A percentile compares a stretch with the other conserved stretches of the same genome.
Conservation (phyloP, 2,329 filamentous ascomycete genomes). For the Pseudogymnoascus verrucosus region DNA sequence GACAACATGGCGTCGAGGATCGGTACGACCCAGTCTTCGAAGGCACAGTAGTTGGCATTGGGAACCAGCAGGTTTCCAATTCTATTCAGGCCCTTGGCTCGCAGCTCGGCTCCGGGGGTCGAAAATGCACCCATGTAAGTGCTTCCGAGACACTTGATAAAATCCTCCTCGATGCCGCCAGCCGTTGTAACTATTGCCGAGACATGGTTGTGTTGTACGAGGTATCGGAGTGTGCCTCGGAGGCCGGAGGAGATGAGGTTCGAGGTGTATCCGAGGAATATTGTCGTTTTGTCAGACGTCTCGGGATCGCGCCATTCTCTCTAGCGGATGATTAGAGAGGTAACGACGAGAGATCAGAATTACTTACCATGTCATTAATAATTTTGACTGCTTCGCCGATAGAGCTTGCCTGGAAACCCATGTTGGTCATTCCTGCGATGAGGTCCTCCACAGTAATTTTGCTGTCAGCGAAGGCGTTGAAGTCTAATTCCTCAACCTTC, state of each 20-base stretch:
- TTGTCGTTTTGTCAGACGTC: constrained; percentile 72
- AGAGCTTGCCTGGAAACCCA: constrained; percentile 77
- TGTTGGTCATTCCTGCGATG: constrained; percentile 70
- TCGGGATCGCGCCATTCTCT: constrained; percentile 75
- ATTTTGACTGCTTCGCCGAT: constrained; percentile 83
- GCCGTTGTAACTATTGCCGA: constrained; percentile 92
- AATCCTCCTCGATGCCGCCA: constrained; percentile 91
- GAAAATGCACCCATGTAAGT: constrained; percentile 89
- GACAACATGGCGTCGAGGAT: constrained; percentile 91
- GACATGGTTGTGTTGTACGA: constrained; percentile 87
- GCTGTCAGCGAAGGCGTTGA: constrained; percentile 67
- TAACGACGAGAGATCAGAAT: not conserved
- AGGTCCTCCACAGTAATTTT: constrained; percentile 82
- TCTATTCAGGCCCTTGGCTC: constrained; percentile 81
- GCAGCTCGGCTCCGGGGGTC: constrained; percentile 66
- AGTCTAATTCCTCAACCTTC: constrained; percentile 85
- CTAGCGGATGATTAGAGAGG: constrained; percentile 34
- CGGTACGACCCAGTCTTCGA: constrained; percentile 95
- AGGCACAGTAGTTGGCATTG: constrained; percentile 94
- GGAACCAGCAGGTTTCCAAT: constrained; percentile 95
- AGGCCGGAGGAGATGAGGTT: constrained; percentile 96
- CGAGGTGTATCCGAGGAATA: constrained; percentile 95
- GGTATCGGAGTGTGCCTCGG: constrained; percentile 81
- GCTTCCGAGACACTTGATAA: constrained; percentile 94
- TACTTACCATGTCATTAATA: constrained; percentile 83